Conservation (phyloP, 2,329 filamentous ascomycete genomes). For the Fusarium sp. region DNA sequence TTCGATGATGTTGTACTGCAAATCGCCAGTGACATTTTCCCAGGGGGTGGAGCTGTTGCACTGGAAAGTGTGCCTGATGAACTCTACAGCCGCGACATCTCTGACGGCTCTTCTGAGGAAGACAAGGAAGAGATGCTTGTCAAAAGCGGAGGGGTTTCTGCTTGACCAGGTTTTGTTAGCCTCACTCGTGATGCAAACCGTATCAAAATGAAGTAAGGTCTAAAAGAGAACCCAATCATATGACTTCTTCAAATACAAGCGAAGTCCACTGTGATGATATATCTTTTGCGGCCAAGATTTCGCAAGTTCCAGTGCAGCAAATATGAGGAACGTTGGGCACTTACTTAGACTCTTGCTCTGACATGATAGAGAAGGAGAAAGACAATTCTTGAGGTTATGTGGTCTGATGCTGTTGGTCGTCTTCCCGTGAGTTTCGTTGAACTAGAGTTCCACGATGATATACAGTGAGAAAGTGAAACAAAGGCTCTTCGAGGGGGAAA, state of each 20-base stretch:
- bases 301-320: fast-evolving
- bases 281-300: fast-evolving
- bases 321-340: background rate
- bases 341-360: background rate
- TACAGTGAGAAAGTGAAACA: too few species aligned
- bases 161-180: background rate
- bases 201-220: too few species aligned
- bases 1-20: background rate
- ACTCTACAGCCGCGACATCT: background rate
- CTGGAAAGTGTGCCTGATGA: background rate
- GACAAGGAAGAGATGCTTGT: background rate
- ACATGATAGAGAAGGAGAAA: background rate
- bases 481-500: fast-evolving
- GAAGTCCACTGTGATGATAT: background rate
- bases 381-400: too few species aligned
- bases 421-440: fast-evolving
- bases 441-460: too few species aligned
- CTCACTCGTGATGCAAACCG: too few species aligned
- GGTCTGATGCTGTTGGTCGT: background rate
- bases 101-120: background rate
- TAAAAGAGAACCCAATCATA: too few species aligned
- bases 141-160: fast-evolving
- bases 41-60: background rate
- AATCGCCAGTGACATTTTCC: background rate
- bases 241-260: background rate